Percentiles rank a stretch among this genome's conserved stretches.
Evolutionary conservation across 2,329 filamentous ascomycete genomes (phyloP).

Genomic region (Exophiala alcalophila): DNA sequence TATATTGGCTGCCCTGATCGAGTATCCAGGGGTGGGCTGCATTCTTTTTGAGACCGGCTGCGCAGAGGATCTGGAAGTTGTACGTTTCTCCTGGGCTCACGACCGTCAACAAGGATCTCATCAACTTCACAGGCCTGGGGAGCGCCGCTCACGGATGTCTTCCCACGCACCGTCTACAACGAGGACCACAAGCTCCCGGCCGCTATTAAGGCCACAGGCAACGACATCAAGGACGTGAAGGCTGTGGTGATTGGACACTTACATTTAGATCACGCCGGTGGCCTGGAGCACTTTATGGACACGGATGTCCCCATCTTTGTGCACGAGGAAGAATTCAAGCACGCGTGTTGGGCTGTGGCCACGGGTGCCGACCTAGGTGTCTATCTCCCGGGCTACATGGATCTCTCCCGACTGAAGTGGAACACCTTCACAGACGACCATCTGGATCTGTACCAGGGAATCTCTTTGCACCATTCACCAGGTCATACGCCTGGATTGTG

Average conservation of each 20-base stretch:
- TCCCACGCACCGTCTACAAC: slow-evolving; percentile 38
- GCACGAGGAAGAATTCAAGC: slow-evolving; percentile 48
- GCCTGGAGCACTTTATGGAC: slow-evolving; percentile 45
- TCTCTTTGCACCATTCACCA: slow-evolving; percentile 38
- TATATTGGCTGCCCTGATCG: slow-evolving; percentile 44
- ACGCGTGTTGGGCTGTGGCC: slow-evolving; percentile 46
- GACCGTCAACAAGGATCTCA: too few species aligned
- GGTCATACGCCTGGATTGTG: slow-evolving; percentile 40
- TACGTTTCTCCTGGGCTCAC: slow-evolving; percentile 12
- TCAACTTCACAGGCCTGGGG: slow-evolving; percentile 38
- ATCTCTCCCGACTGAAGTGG: slow-evolving; percentile 42
- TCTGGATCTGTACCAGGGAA: slow-evolving; percentile 42
- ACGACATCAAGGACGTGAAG: slow-evolving; percentile 48
- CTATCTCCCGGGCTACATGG: slow-evolving; percentile 40
- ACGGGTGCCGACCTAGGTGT: slow-evolving; percentile 43
- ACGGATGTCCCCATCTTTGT: slow-evolving; percentile 47
- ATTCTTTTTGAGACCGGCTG: slow-evolving; percentile 49
- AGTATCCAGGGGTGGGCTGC: slow-evolving; percentile 44
- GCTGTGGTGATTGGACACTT: slow-evolving; percentile 48
- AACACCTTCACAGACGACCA: slow-evolving; percentile 41
- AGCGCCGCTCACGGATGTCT: slow-evolving; percentile 39
- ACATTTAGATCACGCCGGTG: slow-evolving; percentile 50
- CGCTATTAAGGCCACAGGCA: slow-evolving; percentile 39
- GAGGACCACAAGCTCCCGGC: slow-evolving; percentile 37
- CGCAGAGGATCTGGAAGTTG: slow-evolving; percentile 38